Evolutionary conservation across 2,329 filamentous ascomycete genomes (phyloP), one percentile per base, ranked within the genome.

Genomic region (Colletotrichum sp.): DNA sequence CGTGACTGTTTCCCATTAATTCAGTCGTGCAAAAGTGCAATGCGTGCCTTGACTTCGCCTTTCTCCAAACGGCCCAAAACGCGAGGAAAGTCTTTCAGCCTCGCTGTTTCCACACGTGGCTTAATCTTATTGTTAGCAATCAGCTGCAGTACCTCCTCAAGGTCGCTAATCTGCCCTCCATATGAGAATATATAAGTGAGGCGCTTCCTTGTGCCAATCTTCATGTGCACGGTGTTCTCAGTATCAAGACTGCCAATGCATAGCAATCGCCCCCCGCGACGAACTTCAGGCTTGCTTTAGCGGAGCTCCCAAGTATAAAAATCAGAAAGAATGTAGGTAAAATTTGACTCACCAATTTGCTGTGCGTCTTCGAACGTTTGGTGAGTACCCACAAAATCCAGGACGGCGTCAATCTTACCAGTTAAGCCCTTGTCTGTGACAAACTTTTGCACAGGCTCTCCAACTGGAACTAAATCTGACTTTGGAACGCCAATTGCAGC

Each of bases 161-260:
- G 76, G 69, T 87, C 85, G 13, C 74, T 71, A 2, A 85, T 79
- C 70, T 85, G 86, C 0, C 86, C 86, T 5, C 85, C 85, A 56
- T 88, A 88, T 10, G 84, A 84, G 32, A 87, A 87, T 4, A 86
- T 84, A 36, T 83, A 85, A 14, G 79, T 83, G 4, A 87, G 77
- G 34, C 86, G 77, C 77, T 87, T 87, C 21, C 86, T 79, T 8
- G 85, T 86, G 0, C 85, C 85, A 12, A 84, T 84, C 71, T 87
- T 86, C 85, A 87, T 87, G 52, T 86, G 81, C 12, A 87, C 71
- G 1, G 82, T 84, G 63, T 87, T 87, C 43, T 84, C 82, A 0
- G 80, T 78, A 62, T 86, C 80, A 0, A 86, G 78, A 6, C 83
- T 86, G 2, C 86, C 85, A 8, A 87, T 80, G 66, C 85, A 86